These are phyloP conservation scores for Mycena galericulata DNA, from an alignment of 768 basidiomycete genomes.

Conservation along the genomic window DNA sequence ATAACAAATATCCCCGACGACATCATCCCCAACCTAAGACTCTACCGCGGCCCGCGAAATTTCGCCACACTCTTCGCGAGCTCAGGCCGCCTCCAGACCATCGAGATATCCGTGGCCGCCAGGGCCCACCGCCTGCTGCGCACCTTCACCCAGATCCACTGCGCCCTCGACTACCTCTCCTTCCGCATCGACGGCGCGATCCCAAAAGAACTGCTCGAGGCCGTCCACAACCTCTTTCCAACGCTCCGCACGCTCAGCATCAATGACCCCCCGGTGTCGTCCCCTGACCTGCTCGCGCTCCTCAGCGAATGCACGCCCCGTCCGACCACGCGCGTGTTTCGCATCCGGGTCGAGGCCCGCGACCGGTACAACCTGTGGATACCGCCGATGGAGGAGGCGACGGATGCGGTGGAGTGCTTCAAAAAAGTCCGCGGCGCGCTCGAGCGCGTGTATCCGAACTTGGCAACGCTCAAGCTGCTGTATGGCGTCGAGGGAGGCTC, in stretches of 20 bases:
- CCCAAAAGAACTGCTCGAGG: conserved; percentile 16
- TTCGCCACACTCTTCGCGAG: conserved; percentile 26
- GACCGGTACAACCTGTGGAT: conserved; percentile 36
- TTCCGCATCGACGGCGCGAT: conserved; percentile 32
- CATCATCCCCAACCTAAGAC: conserved; percentile 20
- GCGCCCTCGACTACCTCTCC: conserved; percentile 27
- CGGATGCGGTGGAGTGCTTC: conserved; percentile 25
- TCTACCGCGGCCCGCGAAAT: conserved; percentile 34
- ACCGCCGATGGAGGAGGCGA: conserved; percentile 31
- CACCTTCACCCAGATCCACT: conserved; percentile 8
- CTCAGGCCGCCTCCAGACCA: conserved; percentile 8
- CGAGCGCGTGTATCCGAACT: conserved; percentile 23
- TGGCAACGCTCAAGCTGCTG: conserved; percentile 27
- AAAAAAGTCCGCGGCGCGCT: conserved; percentile 8
- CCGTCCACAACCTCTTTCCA: conserved; percentile 18
- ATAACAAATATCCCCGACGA: not conserved
- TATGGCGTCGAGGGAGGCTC: conserved; percentile 27
- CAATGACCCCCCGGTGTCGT: conserved; percentile 28
- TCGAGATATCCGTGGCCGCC: conserved; percentile 24
- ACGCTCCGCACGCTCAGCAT: conserved; percentile 31
- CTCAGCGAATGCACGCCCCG: not conserved
- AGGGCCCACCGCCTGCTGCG: conserved; percentile 30
- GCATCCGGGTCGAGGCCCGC: conserved; percentile 27
- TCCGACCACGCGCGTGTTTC: conserved; percentile 18
- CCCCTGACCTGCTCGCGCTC: not conserved